Evolutionary conservation across 257 asterid genomes (phyloP), one percentile per base, ranked within the genome.

Genomic region (Cynanchum wilfordii): DNA sequence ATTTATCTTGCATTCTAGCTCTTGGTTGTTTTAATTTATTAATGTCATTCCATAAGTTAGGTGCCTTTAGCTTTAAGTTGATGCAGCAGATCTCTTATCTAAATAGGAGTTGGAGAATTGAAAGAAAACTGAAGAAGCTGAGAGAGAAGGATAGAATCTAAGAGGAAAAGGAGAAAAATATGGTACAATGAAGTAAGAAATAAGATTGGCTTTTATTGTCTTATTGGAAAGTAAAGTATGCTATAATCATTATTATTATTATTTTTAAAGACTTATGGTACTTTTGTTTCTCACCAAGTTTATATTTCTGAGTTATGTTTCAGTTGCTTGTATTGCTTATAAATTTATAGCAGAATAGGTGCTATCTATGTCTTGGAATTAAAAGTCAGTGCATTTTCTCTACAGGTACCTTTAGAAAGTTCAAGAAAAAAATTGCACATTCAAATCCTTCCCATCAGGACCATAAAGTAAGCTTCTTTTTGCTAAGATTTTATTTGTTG

Each of bases 341-440:
- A 29, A 16, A 19, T 27, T 27, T 59, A 59, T 30, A 10, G 10
- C 7, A 17, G n/a, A 36, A 33, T 17, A 17, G 49, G 19, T 33
- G 38, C 20, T 36, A 33, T 63, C 16, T 5, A 62, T 36, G 15
- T 19, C 38, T n/a, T 3, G 2, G 22, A 17, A 36, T 19, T 63
- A 15, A 63, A 55, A 63, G 16, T 0, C n/a, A 15, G 19, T 66
- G 29, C 19, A 56, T 64, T 59, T 47, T 64, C 29, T 50, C 60
- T 69, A 72, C 94, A 94, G 98, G 98, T 75, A 94, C 99, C 70
- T 94, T 72, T 83, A 89, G 87, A 84, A 94, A 91, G 88, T 94
- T 87, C 65, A 94, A 91, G 91, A 98, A 89, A 76, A 89, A 85
- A 83, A n/a, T 92, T 80, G 88, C 85, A 25, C 75, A 47, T 58